A percentile compares a stretch with the other conserved stretches of the same genome.
These are phyloP conservation scores for Pyrenochaeta sp. DNA, from an alignment of 2,329 filamentous ascomycete genomes.

Conservation along the genomic window DNA sequence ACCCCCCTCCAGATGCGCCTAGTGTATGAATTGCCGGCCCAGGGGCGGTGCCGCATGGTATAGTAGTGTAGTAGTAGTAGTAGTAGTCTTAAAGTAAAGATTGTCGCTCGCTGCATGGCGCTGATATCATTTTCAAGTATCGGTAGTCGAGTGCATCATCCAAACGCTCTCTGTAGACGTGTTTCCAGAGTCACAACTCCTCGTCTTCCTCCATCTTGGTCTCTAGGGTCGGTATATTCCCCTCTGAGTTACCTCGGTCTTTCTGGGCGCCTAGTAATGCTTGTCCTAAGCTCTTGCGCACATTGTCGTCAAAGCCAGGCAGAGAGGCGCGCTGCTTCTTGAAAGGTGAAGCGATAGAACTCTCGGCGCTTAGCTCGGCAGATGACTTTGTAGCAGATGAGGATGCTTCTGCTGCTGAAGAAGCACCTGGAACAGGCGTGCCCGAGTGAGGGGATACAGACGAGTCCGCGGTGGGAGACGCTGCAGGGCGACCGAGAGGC, in stretches of 20 bases:
- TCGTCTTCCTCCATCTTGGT: slow-evolving; percentile 54
- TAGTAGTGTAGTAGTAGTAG: slow-evolving; percentile 2
- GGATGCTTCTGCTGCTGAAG: slow-evolving; percentile 28
- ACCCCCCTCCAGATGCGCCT: slow-evolving; percentile 14
- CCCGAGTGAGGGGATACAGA: slow-evolving; percentile 38
- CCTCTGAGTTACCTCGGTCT: slow-evolving; percentile 44
- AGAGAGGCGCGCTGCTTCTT: slow-evolving; percentile 77
- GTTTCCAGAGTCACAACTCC: slow-evolving; percentile 52
- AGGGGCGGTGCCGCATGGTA: background rate
- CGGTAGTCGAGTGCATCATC: background rate
- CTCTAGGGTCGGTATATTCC: slow-evolving; percentile 37
- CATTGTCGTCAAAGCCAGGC: slow-evolving; percentile 57
- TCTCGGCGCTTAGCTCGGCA: slow-evolving; percentile 58
- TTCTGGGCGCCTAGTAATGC: slow-evolving; percentile 42
- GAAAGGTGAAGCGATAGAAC: slow-evolving; percentile 71
- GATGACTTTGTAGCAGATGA: slow-evolving; percentile 39
- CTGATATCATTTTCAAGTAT: background rate
- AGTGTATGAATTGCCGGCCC: slow-evolving; percentile 14
- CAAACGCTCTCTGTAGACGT: slow-evolving; percentile 35
- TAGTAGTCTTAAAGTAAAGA: background rate
- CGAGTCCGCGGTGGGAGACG: slow-evolving; percentile 29
- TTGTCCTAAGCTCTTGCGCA: slow-evolving; percentile 47
- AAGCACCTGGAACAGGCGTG: slow-evolving; percentile 26
- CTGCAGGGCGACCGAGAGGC: slow-evolving; percentile 59
- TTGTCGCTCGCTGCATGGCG: background rate